These are phyloP conservation scores for Aspergillus bertholletiae DNA, from an alignment of 495 filamentous ascomycete genomes.

Conservation along the genomic window DNA sequence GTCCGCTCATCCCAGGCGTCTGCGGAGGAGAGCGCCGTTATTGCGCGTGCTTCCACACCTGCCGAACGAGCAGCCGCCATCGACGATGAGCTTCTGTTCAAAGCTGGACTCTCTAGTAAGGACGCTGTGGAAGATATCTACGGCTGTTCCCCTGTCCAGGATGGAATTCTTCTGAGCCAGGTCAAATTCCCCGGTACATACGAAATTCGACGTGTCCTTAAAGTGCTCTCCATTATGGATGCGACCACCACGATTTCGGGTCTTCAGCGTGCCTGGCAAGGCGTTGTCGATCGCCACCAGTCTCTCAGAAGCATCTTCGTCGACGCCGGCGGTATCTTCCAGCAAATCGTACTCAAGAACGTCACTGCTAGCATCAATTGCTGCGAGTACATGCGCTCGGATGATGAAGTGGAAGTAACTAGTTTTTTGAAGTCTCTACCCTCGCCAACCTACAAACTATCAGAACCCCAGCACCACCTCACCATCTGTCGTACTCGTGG, in stretches of 20 bases:
- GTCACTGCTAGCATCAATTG: not conserved
- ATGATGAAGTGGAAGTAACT: not conserved
- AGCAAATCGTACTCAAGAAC: not conserved
- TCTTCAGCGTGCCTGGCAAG: not conserved
- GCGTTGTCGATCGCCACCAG: not conserved
- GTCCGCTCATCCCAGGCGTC: not conserved
- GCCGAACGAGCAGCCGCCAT: not conserved
- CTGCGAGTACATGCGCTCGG: not conserved
- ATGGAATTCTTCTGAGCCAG: not conserved
- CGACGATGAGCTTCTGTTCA: not conserved
- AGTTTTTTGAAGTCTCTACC: not conserved
- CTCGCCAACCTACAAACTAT: not conserved
- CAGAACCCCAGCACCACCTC: slow-evolving; percentile 26
- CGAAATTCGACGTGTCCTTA: not conserved
- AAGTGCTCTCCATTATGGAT: not conserved
- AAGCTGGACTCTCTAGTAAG: not conserved
- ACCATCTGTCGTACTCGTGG: slow-evolving; percentile 24
- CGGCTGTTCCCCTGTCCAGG: not conserved
- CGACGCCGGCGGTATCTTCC: not conserved
- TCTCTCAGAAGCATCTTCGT: not conserved
- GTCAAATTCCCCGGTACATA: not conserved
- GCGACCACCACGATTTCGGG: too few species aligned
- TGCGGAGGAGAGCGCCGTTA: not conserved
- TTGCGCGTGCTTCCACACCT: not conserved
- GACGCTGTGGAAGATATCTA: not conserved